A percentile compares a stretch with the other conserved stretches of the same genome.
Evolutionary conservation across 139 green algal species (phyloP).

Genomic region (Picocystis salinarum): DNA sequence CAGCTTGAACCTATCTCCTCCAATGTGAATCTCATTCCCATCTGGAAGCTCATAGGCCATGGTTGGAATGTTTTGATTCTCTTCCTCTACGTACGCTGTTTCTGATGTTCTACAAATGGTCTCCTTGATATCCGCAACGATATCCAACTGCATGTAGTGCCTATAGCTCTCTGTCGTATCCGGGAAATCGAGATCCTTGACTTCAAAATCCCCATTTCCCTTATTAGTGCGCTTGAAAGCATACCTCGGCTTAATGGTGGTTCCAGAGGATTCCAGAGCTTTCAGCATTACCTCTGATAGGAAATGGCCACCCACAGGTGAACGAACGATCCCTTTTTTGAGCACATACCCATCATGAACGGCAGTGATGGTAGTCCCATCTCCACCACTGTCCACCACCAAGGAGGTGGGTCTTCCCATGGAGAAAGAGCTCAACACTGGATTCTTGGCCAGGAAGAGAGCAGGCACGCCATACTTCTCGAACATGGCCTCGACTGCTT

Average conservation of each 20-base stretch:
- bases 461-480: constrained; percentile 58
- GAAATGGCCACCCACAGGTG: constrained; percentile 44
- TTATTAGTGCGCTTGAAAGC: constrained; percentile 44
- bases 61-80: constrained; percentile 53
- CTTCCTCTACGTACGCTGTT: constrained; percentile 39
- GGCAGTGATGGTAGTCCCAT: constrained; percentile 45
- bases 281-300: constrained; percentile 39
- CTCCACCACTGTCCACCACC: constrained; percentile 65
- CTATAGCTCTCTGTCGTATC: constrained; percentile 21
- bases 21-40: constrained; percentile 40
- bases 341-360: constrained; percentile 88
- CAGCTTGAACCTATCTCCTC: constrained; percentile 58
- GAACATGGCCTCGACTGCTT: constrained; percentile 47
- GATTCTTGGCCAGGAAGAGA: constrained; percentile 72
- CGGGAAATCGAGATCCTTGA: constrained; percentile 16
- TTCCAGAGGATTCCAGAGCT: constrained; percentile 19
- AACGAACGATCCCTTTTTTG: constrained; percentile 38
- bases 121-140: constrained; percentile 67
- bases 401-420: constrained; percentile 66
- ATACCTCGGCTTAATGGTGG: constrained; percentile 43
- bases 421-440: constrained; percentile 71
- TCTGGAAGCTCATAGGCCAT: constrained; percentile 68
- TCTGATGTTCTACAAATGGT: constrained; percentile 53
- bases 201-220: constrained; percentile 36
- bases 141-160: constrained; percentile 19